phyloP scores from a whole-genome alignment of 73 alveolate species.

The Tetrahymena borealis region DNA sequence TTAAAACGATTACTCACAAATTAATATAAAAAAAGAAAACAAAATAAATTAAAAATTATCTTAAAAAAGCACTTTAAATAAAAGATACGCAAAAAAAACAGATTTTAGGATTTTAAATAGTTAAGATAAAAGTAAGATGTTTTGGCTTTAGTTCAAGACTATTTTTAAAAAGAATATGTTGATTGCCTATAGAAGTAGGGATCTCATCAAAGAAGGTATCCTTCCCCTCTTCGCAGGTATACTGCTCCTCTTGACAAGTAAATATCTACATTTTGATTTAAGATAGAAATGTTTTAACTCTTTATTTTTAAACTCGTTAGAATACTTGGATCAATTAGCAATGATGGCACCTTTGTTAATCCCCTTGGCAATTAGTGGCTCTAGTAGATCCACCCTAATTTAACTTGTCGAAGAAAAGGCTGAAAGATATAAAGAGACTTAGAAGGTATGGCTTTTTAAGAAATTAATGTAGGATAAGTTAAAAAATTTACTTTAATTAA shows the following conservation, averaged over 20 bases:
- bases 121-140: no score
- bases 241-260: not conserved
- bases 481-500: not conserved
- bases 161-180: not conserved
- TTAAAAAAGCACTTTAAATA: no score
- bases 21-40: not conserved
- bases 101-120: not conserved
- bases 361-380: not conserved
- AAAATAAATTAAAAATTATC: not conserved
- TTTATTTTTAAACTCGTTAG: not conserved
- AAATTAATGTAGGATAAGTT: not conserved
- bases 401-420: conserved; percentile 33
- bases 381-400: conserved; percentile 19
- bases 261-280: not conserved
- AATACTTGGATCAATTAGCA: not conserved
- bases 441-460: conserved; percentile 3
- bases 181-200: not conserved
- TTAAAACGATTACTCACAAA: not conserved
- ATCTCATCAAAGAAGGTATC: not conserved
- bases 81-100: not conserved
- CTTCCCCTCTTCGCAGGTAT: not conserved
- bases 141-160: not conserved
- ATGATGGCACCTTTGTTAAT: not conserved
- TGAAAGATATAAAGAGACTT: conserved; percentile 21
- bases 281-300: not conserved